Base-by-base conservation (phyloP, 1,284 basidiomycete genomes). In the Apiotrichum gracile region DNA sequence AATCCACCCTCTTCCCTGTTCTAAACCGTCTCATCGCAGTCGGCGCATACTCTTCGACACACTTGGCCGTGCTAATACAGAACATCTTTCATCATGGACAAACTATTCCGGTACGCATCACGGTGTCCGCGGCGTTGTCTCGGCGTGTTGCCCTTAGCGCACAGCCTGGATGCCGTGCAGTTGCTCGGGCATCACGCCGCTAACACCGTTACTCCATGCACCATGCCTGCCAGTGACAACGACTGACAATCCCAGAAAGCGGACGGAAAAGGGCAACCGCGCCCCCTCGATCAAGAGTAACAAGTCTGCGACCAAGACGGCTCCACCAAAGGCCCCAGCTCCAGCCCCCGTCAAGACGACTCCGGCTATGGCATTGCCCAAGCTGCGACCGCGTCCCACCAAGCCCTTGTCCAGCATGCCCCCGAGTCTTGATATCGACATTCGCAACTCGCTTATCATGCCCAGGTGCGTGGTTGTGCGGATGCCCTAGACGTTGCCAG, bases 401-500 rank as follows among this genome's bases (percentile, higher is more conserved):
- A 38, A 38, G 21, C 44, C 31, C 12, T 2, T 10, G 3, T 3
- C 44, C 12, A 29, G 35, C 17, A 17, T 43, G 8, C 44, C 68
- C 14, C 71, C 71, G 1, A 69, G 65, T 52, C 55, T 73, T 51
- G 50, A 70, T 39, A 55, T 72, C 43, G 67, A 71, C 48, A 66
- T 72, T 24, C 61, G 72, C 42, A 71, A 63, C 48, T 72, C 70
- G n/a, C 58, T 73, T 45, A 71, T 73, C 14, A 54, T 73, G 22
- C 72, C 70, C 25, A 61, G 63, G 72, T 72, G 54, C 58, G 71
- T 63, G 29, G 33, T 17, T 14, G 29, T 17, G 16, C 0, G 9
- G n/a, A 10, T 12, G 40, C 25, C 13, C 38, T 8, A 31, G 12
- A 14, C 29, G 21, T 7, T 31, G 29, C 7, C 29, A 10, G 13